Evolutionary conservation across 225 moss, liverwort and hornwort species (phyloP).

Genomic region (Thuidium tamariscinum): DNA sequence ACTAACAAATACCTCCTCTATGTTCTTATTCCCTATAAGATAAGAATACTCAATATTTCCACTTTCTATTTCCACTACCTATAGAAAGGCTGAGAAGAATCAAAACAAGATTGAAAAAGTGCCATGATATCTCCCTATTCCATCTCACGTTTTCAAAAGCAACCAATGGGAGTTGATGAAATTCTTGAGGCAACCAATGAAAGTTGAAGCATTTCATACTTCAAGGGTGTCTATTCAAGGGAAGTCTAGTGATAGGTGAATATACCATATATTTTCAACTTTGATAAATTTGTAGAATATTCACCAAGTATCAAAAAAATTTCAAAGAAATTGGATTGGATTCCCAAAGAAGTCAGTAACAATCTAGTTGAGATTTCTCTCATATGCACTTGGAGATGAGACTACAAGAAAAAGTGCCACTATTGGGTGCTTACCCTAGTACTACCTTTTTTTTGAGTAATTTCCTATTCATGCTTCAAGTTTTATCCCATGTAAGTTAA

Average conservation of each 20-base stretch:
- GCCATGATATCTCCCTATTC: background rate
- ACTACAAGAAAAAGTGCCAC: background rate
- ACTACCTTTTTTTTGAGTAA: fast-evolving
- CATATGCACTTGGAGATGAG: background rate
- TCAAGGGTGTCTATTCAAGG: fast-evolving
- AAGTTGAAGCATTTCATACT: fast-evolving
- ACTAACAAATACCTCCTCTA: background rate
- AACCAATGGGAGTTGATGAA: background rate
- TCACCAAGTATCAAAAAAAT: background rate
- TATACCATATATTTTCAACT: too few relatives aligned
- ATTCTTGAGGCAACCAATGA: background rate
- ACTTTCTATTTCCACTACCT: fast-evolving
- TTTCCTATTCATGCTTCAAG: background rate
- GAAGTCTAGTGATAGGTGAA: background rate
- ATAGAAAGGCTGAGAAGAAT: fast-evolving
- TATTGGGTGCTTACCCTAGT: background rate
- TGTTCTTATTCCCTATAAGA: background rate
- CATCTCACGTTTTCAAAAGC: background rate
- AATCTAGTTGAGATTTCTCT: background rate
- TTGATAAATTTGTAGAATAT: too few relatives aligned
- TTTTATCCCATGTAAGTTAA: too few relatives aligned
- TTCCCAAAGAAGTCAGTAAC: background rate
- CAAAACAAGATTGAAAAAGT: background rate
- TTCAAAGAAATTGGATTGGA: background rate
- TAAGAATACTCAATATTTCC: fast-evolving